phyloP scores from a whole-genome alignment of 2,329 filamentous ascomycete species.

The Aspergillus eucalypticola region DNA sequence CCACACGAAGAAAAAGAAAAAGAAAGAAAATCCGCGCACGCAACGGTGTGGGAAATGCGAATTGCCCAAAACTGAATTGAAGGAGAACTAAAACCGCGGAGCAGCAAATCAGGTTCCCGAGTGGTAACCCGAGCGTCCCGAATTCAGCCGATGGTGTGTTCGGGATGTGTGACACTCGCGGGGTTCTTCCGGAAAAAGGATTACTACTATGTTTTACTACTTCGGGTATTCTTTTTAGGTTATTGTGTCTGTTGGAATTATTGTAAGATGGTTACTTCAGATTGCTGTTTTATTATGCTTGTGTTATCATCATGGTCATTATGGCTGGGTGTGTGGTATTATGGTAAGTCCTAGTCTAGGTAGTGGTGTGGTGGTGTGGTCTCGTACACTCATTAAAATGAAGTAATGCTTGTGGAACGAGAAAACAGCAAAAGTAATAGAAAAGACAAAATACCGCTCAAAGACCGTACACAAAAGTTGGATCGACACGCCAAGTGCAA shows the following conservation, averaged over 20 bases:
- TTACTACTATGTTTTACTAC: too few species aligned
- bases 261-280: neutral
- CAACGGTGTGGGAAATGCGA: too few species aligned
- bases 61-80: constrained; percentile 2
- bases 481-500: neutral
- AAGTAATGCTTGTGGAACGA: neutral
- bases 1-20: neutral
- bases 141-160: constrained; percentile 21
- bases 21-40: neutral
- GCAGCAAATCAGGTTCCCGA: constrained; percentile 23
- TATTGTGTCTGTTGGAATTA: neutral
- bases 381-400: neutral
- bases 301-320: neutral
- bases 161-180: neutral
- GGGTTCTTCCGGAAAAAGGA: too few species aligned
- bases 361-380: neutral
- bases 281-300: neutral
- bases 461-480: neutral
- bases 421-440: neutral
- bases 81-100: constrained; percentile 4
- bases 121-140: constrained; percentile 18
- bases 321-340: neutral
- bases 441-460: neutral
- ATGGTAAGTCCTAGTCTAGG: neutral
- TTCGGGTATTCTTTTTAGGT: neutral